Percentiles rank a stretch among this genome's conserved stretches.
These are phyloP conservation scores for Zygosaccharomyces lentus DNA, from an alignment of 805 yeast genomes.

Conservation along the genomic window DNA sequence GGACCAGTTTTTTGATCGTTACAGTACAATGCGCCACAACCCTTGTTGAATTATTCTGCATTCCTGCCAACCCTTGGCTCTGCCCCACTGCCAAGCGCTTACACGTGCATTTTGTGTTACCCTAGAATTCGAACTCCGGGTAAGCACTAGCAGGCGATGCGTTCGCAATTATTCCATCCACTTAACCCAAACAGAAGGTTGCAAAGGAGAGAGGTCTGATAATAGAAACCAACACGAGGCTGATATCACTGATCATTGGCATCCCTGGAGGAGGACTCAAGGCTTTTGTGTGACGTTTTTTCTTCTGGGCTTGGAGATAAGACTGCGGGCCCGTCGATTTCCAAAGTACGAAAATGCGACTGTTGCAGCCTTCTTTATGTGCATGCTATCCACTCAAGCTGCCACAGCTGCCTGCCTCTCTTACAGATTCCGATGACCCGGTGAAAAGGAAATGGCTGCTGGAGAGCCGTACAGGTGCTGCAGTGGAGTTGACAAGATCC, in stretches of 20 bases:
- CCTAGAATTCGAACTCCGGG: background rate
- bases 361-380: conserved; percentile 61
- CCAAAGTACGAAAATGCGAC: conserved; percentile 42
- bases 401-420: conserved; percentile 17
- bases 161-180: background rate
- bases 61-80: background rate
- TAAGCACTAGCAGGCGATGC: background rate
- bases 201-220: background rate
- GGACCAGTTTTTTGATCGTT: no score
- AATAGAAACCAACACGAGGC: background rate
- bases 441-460: conserved; percentile 50
- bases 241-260: background rate
- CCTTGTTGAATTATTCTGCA: no score
- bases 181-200: background rate
- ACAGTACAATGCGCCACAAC: no score
- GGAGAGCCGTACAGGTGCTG: conserved; percentile 65
- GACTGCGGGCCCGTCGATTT: background rate
- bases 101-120: background rate
- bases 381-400: conserved; percentile 52
- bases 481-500: conserved; percentile 54
- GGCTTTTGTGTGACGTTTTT: background rate
- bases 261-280: background rate
- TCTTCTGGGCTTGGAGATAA: background rate
- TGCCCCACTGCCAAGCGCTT: background rate
- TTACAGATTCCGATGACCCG: conserved; percentile 36